Conservation (phyloP, 2,329 filamentous ascomycete genomes). For the Aspergillus sp. region DNA sequence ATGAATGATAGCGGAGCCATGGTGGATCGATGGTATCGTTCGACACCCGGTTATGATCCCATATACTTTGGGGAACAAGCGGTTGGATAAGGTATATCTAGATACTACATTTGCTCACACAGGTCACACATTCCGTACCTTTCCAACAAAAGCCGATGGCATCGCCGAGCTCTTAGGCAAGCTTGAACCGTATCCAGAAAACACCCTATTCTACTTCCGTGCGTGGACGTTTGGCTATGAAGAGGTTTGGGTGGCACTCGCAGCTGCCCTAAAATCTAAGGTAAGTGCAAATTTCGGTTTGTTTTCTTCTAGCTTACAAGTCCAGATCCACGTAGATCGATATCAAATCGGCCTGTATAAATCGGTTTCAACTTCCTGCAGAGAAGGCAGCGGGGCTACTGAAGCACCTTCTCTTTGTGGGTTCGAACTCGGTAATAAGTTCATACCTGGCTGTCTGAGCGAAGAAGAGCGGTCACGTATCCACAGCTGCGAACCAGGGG, state of each 20-base stretch:
- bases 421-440: slow-evolving; percentile 70
- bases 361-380: slow-evolving; percentile 52
- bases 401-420: slow-evolving; percentile 71
- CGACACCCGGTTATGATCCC: slow-evolving; percentile 73
- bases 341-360: slow-evolving; percentile 76
- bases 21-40: slow-evolving; percentile 75
- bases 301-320: background rate
- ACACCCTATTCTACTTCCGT: slow-evolving; percentile 80
- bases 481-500: slow-evolving; percentile 80
- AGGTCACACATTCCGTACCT: slow-evolving; percentile 49
- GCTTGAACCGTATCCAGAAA: slow-evolving; percentile 64
- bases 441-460: slow-evolving; percentile 71
- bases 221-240: slow-evolving; percentile 95
- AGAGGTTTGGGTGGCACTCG: slow-evolving; percentile 82
- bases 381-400: slow-evolving; percentile 40
- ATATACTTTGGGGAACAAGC: slow-evolving; percentile 66
- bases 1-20: slow-evolving; percentile 61
- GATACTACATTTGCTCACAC: slow-evolving; percentile 76
- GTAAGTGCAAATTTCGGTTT: slow-evolving; percentile 38
- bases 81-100: slow-evolving; percentile 78
- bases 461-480: slow-evolving; percentile 61
- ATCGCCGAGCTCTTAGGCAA: slow-evolving; percentile 71
- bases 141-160: slow-evolving; percentile 70
- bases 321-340: slow-evolving; percentile 73
- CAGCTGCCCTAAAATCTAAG: slow-evolving; percentile 65